Evolutionary conservation across 164 flowering plant genomes (phyloP), one percentile per base, ranked within the genome.

Genomic region (Vitis rotundifolia): DNA sequence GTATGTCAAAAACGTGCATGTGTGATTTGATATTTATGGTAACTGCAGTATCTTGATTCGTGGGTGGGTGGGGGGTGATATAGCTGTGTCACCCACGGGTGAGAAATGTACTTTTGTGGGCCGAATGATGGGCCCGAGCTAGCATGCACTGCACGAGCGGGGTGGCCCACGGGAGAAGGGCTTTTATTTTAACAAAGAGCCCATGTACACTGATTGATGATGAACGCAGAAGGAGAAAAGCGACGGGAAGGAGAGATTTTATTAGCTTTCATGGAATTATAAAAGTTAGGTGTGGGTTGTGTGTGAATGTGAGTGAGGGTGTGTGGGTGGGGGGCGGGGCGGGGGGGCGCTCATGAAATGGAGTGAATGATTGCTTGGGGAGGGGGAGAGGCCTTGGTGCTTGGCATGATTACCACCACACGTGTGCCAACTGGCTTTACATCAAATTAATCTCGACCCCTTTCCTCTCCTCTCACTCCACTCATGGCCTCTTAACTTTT

Each of bases 81-180:
- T n/a, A 53, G 60, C 19, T n/a, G 31, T 59, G 75, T 78, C 74
- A 55, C 59, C 67, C 0, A 18, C 51, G 1, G 48, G 78, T 63
- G 62, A 71, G 9, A 31, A 4, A 51, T 37, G 9, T 49, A 29
- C 52, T 64, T 67, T 50, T 55, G 49, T 80, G 75, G 82, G 80
- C 68, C 31, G 55, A 64, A 55, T 64, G 58, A 70, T 70, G 85
- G 88, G 80, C 80, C 85, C 71, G 16, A 13, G 70, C 75, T 73
- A 76, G 52, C 80, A 78, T 81, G 82, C 78, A 80, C 2, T 75
- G 80, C 87, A 84, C 90, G 90, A 85, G 87, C 84, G 90, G 90
- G 73, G 64, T 72, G 86, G 61, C 83, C 90, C 86, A 73, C 81
- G 15, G 5, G 44, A 37, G 44, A 62, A 5, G 19, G 52, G 18